These are phyloP conservation scores for Aaosphaeria arxii DNA, from an alignment of 2,329 filamentous ascomycete genomes.

Conservation along the genomic window DNA sequence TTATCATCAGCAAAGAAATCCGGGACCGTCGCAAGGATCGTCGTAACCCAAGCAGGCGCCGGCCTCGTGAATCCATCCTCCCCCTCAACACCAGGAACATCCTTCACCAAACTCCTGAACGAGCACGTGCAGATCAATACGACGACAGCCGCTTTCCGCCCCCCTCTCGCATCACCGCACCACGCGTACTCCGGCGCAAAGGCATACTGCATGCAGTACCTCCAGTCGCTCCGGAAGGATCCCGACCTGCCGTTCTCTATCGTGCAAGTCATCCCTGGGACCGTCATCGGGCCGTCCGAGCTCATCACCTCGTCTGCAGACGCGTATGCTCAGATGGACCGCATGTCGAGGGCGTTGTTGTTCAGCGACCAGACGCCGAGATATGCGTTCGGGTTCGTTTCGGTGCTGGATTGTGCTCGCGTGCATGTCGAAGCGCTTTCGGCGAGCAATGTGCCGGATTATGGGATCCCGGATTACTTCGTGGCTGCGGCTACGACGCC, in stretches of 20 bases:
- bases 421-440: constrained; percentile 30
- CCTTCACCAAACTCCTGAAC: constrained; percentile 22
- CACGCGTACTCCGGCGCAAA: constrained; percentile 34
- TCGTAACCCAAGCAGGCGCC: constrained; percentile 34
- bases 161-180: constrained; percentile 26
- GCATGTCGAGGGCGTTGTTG: constrained; percentile 28
- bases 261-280: constrained; percentile 31
- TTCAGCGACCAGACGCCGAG: constrained; percentile 27
- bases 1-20: constrained; percentile 22
- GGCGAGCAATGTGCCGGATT: constrained; percentile 10
- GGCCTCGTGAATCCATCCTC: constrained; percentile 29
- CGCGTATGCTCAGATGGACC: constrained; percentile 23
- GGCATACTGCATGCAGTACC: constrained; percentile 30
- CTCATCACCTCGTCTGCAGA: constrained; percentile 16
- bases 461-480: constrained; percentile 23
- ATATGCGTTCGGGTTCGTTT: constrained; percentile 35
- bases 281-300: constrained; percentile 31
- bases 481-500: constrained; percentile 23
- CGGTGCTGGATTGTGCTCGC: constrained; percentile 27
- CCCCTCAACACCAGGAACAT: constrained; percentile 26
- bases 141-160: constrained; percentile 16
- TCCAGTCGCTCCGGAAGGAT: constrained; percentile 12
- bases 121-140: constrained; percentile 21
- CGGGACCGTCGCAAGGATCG: constrained; percentile 22
- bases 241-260: constrained; percentile 20